phyloP scores from a whole-genome alignment of 192 early-diverging fungal species.

The Entomortierella parvispora region DNA sequence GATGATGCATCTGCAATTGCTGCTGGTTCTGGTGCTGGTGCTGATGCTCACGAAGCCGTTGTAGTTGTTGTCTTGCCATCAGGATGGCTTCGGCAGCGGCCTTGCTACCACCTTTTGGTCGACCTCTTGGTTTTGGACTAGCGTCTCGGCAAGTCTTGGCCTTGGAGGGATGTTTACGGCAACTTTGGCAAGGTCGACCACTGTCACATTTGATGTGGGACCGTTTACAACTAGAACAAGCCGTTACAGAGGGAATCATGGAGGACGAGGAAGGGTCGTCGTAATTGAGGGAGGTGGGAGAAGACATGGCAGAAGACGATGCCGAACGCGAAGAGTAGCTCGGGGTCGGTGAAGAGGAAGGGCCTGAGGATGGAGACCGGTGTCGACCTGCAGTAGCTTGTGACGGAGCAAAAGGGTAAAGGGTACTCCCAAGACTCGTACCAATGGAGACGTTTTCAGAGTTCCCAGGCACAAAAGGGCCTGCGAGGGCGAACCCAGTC shows the following conservation, averaged over 20 bases:
- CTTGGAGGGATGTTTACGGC: constrained; percentile 40
- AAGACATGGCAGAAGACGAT: constrained; percentile 17
- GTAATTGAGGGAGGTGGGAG: constrained; percentile 4
- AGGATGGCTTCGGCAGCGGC: constrained; percentile 38
- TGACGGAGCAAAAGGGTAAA: no score
- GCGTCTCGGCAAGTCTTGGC: constrained; percentile 47
- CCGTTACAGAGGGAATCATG: constrained; percentile 15
- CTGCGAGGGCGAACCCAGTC: no score
- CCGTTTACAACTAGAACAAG: constrained; percentile 39
- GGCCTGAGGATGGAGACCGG: no score
- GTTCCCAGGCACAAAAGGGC: no score
- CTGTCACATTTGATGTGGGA: constrained; percentile 50
- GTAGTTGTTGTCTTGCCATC: constrained; percentile 11
- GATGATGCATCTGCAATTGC: not conserved
- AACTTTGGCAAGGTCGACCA: constrained; percentile 42
- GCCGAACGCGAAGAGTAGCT: constrained; percentile 4
- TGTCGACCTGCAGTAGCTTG: no score
- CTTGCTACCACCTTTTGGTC: constrained; percentile 50
- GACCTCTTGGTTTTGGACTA: constrained; percentile 42
- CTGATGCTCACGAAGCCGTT: not conserved
- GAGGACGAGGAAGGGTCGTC: constrained; percentile 17
- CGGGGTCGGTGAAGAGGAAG: not conserved
- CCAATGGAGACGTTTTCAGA: no score
- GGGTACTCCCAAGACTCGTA: no score
- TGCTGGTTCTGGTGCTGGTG: not conserved